These are phyloP conservation scores for Saitoella complicata DNA, from an alignment of 805 yeast species.

Conservation along the genomic window DNA sequence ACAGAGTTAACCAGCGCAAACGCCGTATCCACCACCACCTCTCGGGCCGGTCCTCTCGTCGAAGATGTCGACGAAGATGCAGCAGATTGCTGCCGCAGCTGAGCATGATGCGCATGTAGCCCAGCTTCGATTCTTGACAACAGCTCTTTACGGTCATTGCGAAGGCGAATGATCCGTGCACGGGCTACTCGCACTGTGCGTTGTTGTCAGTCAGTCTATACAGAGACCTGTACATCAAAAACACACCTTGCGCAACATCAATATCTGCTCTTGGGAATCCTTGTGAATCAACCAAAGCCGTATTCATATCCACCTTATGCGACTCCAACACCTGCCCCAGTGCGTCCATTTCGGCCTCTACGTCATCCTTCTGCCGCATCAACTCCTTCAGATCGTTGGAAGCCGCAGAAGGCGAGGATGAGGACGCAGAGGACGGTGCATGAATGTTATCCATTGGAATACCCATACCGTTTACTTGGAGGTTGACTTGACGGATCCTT, in stretches of 20 bases:
- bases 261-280: slow-evolving; percentile 80
- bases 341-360: too few relatives aligned
- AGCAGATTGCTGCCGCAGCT: not conserved
- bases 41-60: not conserved
- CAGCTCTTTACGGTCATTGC: slow-evolving; percentile 49
- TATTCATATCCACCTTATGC: slow-evolving; percentile 41
- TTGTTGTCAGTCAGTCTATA: not conserved
- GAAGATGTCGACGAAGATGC: not conserved
- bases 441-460: too few relatives aligned
- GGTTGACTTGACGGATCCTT: too few relatives aligned
- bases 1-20: slow-evolving; percentile 42
- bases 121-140: slow-evolving; percentile 31
- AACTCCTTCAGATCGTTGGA: too few relatives aligned
- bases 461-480: too few relatives aligned
- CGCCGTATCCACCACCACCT: slow-evolving; percentile 23
- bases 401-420: too few relatives aligned
- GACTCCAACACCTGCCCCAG: too few relatives aligned
- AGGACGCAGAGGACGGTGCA: too few relatives aligned
- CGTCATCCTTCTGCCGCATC: too few relatives aligned
- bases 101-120: slow-evolving; percentile 30
- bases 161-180: slow-evolving; percentile 44
- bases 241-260: slow-evolving; percentile 42
- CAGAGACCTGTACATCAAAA: too few relatives aligned
- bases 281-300: slow-evolving; percentile 47
- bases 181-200: slow-evolving; percentile 38